Base-by-base conservation (phyloP, 192 early-diverging fungal genomes). In the Coemansia sp. region DNA sequence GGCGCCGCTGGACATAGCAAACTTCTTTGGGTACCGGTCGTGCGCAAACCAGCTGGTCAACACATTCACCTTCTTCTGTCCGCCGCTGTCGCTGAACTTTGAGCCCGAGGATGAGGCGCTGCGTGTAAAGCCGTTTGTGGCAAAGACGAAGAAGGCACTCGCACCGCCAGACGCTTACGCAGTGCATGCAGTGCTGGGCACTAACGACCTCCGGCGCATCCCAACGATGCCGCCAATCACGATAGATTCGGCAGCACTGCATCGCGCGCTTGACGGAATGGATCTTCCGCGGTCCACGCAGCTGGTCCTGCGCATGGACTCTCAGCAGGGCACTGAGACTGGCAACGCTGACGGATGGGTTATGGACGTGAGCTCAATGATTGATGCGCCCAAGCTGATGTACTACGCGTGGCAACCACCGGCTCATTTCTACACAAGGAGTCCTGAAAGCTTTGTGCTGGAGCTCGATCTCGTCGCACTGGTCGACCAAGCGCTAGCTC, bases 221-320 rank as follows among this genome's bases (percentile, higher is more conserved):
- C 26, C 50, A 15, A 44, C 45, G 16, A 41, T 72, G 56, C 67
- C 72, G 9, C 76, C 76, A 5, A 57, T 84, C 9, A 32, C 70
- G 21, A 39, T 84, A 9, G 68, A 76, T 61, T 40, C n/a, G 3
- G 70, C 64, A 9, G 81, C 81, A 4, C 56, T 79, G 53, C 62
- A 68, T 9, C 41, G 63, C 39, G 60, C 62, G 39, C 70, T 84
- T n/a, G 81, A 76, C 32, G 70, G 70, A 5, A 53, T 68, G 47
- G 76, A 61, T 1, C 73, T 84, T 54, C 73, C 81, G 56, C 67
- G 70, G 37, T 72, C 81, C 0, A 76, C 81, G n/a, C 81, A 76
- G 18, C 61, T 84, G 58, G 69, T 84, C 40, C 67, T 84, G 39
- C 76, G 76, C 45, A 68, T 84, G 15, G 70, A 70, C 63, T 68